phyloP scores from a whole-genome alignment of 164 flowering plant genomes.

The Chimonanthus praecox region DNA sequence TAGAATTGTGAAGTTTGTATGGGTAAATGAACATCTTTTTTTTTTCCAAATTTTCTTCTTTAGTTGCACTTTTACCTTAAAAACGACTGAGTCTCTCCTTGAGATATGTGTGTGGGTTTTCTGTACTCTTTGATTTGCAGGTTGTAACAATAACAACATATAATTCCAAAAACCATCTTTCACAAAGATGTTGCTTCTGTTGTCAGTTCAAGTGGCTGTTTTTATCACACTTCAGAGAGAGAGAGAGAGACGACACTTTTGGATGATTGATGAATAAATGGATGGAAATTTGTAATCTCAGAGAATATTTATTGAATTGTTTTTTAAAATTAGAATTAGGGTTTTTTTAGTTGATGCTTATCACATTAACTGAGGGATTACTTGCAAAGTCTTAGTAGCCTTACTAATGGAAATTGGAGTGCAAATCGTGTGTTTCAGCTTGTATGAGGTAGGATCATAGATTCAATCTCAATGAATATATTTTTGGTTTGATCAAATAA shows the following conservation, averaged over 20 bases:
- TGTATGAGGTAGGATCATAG: neutral
- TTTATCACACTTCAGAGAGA: too few relatives aligned
- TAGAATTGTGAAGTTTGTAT: constrained; percentile 8
- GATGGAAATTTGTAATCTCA: neutral
- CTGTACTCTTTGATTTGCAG: constrained; percentile 9
- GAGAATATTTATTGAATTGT: neutral
- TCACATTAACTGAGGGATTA: neutral
- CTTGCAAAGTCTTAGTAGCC: neutral
- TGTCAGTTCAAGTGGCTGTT: neutral
- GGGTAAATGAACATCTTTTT: too few relatives aligned
- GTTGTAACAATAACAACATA: constrained; percentile 18
- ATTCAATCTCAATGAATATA: neutral
- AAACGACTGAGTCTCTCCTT: neutral
- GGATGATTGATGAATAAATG: neutral
- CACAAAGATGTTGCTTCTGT: neutral
- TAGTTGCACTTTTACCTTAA: too few relatives aligned
- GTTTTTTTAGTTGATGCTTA: neutral
- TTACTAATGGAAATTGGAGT: neutral
- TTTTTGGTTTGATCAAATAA: too few relatives aligned
- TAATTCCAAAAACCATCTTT: constrained; percentile 4
- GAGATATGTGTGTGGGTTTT: neutral
- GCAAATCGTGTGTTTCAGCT: neutral
- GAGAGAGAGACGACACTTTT: neutral
- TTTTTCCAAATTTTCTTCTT: too few relatives aligned
- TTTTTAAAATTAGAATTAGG: neutral